Evolutionary conservation across 1,284 basidiomycete genomes (phyloP), one percentile per base, ranked within the genome.

Genomic region (Sporisorium iseilematis-ciliati): DNA sequence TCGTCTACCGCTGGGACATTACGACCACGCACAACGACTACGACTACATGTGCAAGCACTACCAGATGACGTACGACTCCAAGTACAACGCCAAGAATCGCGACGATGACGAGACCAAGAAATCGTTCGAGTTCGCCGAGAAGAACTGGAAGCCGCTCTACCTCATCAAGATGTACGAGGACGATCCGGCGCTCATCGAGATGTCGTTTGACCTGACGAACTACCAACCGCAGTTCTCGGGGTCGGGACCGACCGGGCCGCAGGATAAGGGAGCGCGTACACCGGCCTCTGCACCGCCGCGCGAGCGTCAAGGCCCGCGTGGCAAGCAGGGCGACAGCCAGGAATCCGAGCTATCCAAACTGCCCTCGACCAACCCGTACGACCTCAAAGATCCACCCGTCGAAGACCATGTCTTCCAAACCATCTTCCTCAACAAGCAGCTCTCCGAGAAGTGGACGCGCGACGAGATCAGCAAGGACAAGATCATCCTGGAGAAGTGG

Each of bases 391-490:
- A 75, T 43, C 75, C 86, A 0, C 84, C 86, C 2, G 73, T 87
- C 29, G 80, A 87, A 58, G 66, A 87, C 59, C 89, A 90, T 75
- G 87, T 90, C n/a, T 90, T 90, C 83, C 89, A 90, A 84, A 90
- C 90, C 11, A 90, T 91, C 77, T 90, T 90, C 82, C 86, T 90
- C 21, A 89, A 91, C 81, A 86, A 88, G 31, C 87, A 88, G 26
- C 87, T 87, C 40, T 83, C 87, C 48, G 57, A 88, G 3, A 82
- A 88, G 41, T 91, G 90, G 90, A 89, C 88, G 2, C 87, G 87
- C 65, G 84, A 85, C 46, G 89, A 90, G 57, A 89, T 91, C 62
- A 75, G 84, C 11, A 82, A 86, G 35, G 86, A 88, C 51, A 88
- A 89, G 80, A 86, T 88, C 59, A 89, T 90, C 49, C 75, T 86